A percentile compares a stretch with the other conserved stretches of the same genome.
phyloP scores from a whole-genome alignment of 805 yeast genomes.

The Starmerella khaoyaiensis region DNA sequence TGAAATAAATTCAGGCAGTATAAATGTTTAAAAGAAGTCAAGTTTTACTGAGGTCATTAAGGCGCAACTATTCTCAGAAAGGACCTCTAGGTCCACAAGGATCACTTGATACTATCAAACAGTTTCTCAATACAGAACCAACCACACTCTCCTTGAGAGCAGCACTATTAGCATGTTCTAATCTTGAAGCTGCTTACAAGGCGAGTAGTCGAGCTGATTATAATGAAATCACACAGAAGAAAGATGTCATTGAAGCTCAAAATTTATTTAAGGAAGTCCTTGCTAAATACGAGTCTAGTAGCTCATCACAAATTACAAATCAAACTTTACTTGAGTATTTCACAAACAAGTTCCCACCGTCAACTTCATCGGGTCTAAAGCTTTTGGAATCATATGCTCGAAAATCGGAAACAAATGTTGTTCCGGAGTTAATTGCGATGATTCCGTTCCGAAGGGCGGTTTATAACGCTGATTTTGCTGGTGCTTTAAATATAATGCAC shows the following conservation, averaged over 20 bases:
- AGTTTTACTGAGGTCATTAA: too few relatives aligned
- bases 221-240: constrained; percentile 15
- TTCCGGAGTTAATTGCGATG: constrained; percentile 31
- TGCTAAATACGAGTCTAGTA: constrained; percentile 9
- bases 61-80: too few relatives aligned
- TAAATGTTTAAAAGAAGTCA: too few relatives aligned
- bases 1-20: too few relatives aligned
- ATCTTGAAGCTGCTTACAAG: constrained; percentile 17
- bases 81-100: constrained; percentile 7
- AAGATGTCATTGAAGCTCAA: constrained; percentile 18
- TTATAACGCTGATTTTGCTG: constrained; percentile 43
- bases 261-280: constrained; percentile 18
- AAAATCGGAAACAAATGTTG: constrained; percentile 8
- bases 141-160: constrained; percentile 7
- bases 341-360: constrained; percentile 20
- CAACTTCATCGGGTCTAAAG: constrained; percentile 15
- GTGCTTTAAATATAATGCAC: constrained; percentile 47
- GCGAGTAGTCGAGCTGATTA: constrained; percentile 19
- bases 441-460: constrained; percentile 53
- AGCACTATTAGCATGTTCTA: constrained; percentile 23
- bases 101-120: background rate
- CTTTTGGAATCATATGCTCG: constrained; percentile 20
- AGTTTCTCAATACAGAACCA: constrained; percentile 2
- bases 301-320: constrained; percentile 6
- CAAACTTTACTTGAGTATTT: constrained; percentile 21